Conservation (phyloP, 768 basidiomycete species). For the Phanerodontia chrysosporium region DNA sequence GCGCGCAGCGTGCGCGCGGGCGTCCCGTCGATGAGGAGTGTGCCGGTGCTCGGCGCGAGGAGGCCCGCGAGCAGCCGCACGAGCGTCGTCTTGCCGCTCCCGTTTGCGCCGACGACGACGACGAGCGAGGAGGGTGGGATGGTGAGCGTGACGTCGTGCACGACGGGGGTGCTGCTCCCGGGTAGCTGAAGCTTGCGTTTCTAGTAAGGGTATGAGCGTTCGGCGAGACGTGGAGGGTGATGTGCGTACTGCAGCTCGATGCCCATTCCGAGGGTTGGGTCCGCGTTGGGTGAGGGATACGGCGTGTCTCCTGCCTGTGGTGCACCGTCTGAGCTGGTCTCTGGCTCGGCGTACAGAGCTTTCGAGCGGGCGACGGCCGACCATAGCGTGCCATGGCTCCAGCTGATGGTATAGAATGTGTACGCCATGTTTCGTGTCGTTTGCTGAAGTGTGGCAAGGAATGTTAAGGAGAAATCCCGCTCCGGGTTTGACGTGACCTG, state of each 20-base stretch:
- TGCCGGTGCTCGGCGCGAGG: constrained; percentile 20
- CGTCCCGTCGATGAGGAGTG: constrained; percentile 33
- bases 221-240: neutral
- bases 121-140: constrained; percentile 43
- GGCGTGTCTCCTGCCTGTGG: neutral
- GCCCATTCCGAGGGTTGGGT: neutral
- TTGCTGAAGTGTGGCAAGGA: constrained; percentile 2
- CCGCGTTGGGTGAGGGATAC: neutral
- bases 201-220: constrained; percentile 25
- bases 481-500: neutral
- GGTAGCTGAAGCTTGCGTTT: constrained; percentile 50
- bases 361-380: neutral
- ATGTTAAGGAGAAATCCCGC: neutral
- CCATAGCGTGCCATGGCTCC: neutral
- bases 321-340: neutral
- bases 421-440: neutral
- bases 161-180: constrained; percentile 35
- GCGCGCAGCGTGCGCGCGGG: constrained; percentile 30
- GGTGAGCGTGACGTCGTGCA: constrained; percentile 34
- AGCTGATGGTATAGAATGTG: neutral
- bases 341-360: neutral
- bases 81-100: constrained; percentile 49
- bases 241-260: neutral
- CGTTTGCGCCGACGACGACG: constrained; percentile 56
- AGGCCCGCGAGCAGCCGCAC: constrained; percentile 24